These are phyloP conservation scores for Trifolium fragiferum DNA, from an alignment of 306 rosid species.

Conservation along the genomic window DNA sequence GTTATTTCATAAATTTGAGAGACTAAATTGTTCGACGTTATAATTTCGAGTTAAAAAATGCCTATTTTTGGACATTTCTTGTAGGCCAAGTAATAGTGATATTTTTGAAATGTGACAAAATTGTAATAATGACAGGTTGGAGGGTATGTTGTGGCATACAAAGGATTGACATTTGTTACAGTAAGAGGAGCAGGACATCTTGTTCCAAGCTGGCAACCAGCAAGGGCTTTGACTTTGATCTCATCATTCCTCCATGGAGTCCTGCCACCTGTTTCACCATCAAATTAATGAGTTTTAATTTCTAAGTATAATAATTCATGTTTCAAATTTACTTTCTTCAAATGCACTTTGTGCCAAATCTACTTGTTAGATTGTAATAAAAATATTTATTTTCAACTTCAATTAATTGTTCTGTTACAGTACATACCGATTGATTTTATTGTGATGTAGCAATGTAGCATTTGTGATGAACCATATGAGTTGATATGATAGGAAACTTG, in stretches of 20 bases:
- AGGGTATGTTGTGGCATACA: slow-evolving; percentile 59
- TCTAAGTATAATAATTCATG: background rate
- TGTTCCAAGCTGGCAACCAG: slow-evolving; percentile 71
- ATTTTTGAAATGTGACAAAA: background rate
- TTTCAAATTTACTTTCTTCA: background rate
- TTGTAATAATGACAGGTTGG: slow-evolving; percentile 50
- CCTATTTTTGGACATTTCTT: background rate
- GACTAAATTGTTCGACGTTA: no score
- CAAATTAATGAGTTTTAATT: background rate
- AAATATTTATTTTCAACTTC: slow-evolving; percentile 1
- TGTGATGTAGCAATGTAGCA: background rate
- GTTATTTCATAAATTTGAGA: no score
- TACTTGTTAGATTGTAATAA: background rate
- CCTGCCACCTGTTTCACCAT: slow-evolving; percentile 50
- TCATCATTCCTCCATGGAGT: slow-evolving; percentile 50
- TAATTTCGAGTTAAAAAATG: background rate
- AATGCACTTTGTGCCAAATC: slow-evolving; percentile 18
- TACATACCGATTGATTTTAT: background rate
- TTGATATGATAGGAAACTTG: no score
- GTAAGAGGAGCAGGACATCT: slow-evolving; percentile 68
- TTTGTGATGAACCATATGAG: no score
- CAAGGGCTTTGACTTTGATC: slow-evolving; percentile 55
- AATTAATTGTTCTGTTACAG: no score
- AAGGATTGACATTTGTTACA: slow-evolving; percentile 55
- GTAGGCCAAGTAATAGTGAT: background rate